Evolutionary conservation across 2,329 filamentous ascomycete genomes (phyloP).

Genomic region (Aspergillus carbonarius): DNA sequence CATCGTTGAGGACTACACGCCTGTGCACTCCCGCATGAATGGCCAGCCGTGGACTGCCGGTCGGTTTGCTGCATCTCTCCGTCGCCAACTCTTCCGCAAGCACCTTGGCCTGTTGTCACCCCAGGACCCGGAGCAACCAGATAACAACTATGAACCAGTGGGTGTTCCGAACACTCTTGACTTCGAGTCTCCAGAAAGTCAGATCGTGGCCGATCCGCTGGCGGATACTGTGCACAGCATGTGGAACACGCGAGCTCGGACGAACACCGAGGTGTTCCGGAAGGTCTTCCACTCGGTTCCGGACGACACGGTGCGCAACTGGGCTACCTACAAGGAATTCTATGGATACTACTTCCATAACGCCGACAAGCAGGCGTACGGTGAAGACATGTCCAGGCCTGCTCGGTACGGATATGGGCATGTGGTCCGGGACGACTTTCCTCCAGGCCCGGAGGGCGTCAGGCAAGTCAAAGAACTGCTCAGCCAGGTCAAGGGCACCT

Average conservation of each 20-base stretch:
- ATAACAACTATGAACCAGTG: slow-evolving; percentile 59
- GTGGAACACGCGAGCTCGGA: slow-evolving; percentile 60
- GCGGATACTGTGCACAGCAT: slow-evolving; percentile 54
- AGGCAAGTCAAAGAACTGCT: slow-evolving; percentile 71
- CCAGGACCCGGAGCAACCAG: slow-evolving; percentile 64
- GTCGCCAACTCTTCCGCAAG: slow-evolving; percentile 84
- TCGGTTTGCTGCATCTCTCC: slow-evolving; percentile 77
- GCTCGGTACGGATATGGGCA: slow-evolving; percentile 78
- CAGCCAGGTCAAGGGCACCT: slow-evolving; percentile 63
- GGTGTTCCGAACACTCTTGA: slow-evolving; percentile 57
- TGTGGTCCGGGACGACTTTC: slow-evolving; percentile 76
- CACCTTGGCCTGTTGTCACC: slow-evolving; percentile 78
- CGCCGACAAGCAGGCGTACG: slow-evolving; percentile 43
- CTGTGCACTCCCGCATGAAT: slow-evolving; percentile 71
- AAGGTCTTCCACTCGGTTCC: slow-evolving; percentile 64
- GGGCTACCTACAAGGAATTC: slow-evolving; percentile 64
- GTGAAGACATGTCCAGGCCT: slow-evolving; percentile 42
- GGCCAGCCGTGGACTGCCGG: slow-evolving; percentile 74
- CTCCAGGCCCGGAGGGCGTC: slow-evolving; percentile 61
- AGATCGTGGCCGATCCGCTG: slow-evolving; percentile 58
- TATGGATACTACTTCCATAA: slow-evolving; percentile 60
- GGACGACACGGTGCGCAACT: slow-evolving; percentile 57
- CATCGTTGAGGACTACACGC: slow-evolving; percentile 79
- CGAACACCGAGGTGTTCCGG: slow-evolving; percentile 61
- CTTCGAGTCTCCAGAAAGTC: slow-evolving; percentile 50